Base-by-base conservation (phyloP, 495 filamentous ascomycete species). In the Penicillium salamii region DNA sequence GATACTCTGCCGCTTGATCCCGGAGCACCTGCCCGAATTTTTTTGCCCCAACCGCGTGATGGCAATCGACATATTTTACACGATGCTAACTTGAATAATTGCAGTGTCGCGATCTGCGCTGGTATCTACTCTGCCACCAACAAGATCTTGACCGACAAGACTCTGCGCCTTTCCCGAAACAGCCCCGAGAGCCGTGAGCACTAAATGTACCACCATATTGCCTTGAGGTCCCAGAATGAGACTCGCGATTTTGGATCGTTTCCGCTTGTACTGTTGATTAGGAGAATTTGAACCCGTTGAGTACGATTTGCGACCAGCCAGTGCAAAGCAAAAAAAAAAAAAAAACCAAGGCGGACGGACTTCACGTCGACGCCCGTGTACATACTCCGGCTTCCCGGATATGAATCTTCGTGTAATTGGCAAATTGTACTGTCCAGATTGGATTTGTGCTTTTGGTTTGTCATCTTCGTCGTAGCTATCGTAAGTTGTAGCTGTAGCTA, bases 131-230 rank as follows among this genome's bases (percentile, higher is more conserved):
- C 90, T 18, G 76, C 87, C 74, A 55, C 67, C 67, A 82, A 86
- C 54, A 96, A 97, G 77, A 76, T 98, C 57, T 69, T 81, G 49
- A 79, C 82, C 61, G 93, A 98, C 80, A 96, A 93, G 80, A 91
- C 86, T 55, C 85, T 98, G 61, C 86, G 93, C 65, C 84, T 97
- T 42, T 58, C 52, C 63, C 73, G 70, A 65, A 76, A 76, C 73
- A 68, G 61, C 58, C 73, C 71, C 54, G 63, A 76, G 69, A 65
- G 66, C 53, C 73, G 65, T 59, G 68, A 73, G 55, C 67, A 73
- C 68, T 73, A 72, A 66, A 65, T 74, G 69, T 71, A 72, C 57
- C 58, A 69, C 59, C 54, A 59, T 60, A 55, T 68, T 48, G 58
- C 42, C 50, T 64, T 70, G 58, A 66, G 61, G 54, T 63, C 61